Conservation (phyloP, 202 grass and related monocot species). For the Zizania palustris region DNA sequence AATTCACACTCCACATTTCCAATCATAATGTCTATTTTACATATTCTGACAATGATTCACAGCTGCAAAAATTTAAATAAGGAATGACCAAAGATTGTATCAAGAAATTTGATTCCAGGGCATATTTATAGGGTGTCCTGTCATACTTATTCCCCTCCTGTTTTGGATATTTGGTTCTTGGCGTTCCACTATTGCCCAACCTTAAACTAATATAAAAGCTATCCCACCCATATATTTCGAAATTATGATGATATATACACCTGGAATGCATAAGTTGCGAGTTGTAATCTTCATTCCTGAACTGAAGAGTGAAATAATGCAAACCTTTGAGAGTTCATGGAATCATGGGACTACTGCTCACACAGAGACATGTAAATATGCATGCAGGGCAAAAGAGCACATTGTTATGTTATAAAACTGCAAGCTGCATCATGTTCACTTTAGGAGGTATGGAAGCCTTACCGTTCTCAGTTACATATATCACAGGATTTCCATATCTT, state of each 20-base stretch:
- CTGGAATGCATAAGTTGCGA: background rate
- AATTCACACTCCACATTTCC: background rate
- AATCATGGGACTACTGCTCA: background rate
- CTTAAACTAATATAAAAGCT: background rate
- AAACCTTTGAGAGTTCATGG: background rate
- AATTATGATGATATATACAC: background rate
- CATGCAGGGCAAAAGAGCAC: background rate
- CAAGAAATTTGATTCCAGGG: background rate
- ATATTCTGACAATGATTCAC: background rate
- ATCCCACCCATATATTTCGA: background rate
- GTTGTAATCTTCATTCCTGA: background rate
- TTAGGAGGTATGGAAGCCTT: constrained; percentile 39
- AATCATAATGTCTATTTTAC: background rate
- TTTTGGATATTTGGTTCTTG: background rate
- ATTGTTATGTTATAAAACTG: background rate
- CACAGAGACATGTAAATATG: background rate
- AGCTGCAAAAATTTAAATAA: background rate
- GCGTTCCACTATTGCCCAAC: background rate
- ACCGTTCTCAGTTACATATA: constrained; percentile 98
- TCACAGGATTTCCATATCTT: constrained; percentile 64
- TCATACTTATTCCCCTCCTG: background rate
- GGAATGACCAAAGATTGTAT: constrained; percentile 11
- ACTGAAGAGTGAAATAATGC: background rate
- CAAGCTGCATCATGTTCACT: background rate
- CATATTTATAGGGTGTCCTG: constrained; percentile 1